Evolutionary conservation across 305 asterid genomes (phyloP), one percentile per base, ranked within the genome.

Genomic region (Fraxinus ornus): DNA sequence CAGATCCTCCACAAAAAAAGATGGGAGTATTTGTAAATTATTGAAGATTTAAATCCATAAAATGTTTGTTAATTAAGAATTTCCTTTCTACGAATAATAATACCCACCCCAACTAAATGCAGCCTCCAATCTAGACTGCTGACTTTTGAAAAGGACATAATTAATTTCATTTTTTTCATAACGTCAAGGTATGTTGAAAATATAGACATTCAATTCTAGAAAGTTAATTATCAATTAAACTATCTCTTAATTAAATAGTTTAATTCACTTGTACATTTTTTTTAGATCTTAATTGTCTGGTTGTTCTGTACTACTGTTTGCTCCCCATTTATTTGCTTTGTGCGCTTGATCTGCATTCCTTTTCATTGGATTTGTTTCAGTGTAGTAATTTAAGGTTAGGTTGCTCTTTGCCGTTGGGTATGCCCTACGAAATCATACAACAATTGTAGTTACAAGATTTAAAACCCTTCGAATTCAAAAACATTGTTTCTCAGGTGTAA

Each of bases 101-200:
- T 7, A 22, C 2, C 70, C 66, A n/a, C 66, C 26, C 5, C 66
- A 8, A 5, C 24, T 55, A n/a, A 74, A 32, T 41, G 17, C 26
- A 37, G 75, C 84, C 82, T 70, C 82, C 87, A 57, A 77, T 77
- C 57, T 26, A 62, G 78, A 81, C 78, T 4, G 7, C 72, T 22
- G 72, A 62, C 72, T 62, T 62, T 62, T 62, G 72, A 24, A 22
- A 62, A 62, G 7, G 72, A 62, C 6, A 9, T 22, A 62, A 62
- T 2, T 21, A 39, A 44, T 52, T 68, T 35, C 3, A 0, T 12
- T 15, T 5, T 39, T 47, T 15, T 24, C 64, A 24, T 62, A 35
- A 13, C 13, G 60, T 75, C 78, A 77, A 78, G 35, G 82, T 17
- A 62, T 22, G 71, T 62, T 2, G 71, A 62, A 22, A 22, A 15